Conservation (phyloP, 2,329 filamentous ascomycete genomes). For the Aspergillus oerlinghausenensis region DNA sequence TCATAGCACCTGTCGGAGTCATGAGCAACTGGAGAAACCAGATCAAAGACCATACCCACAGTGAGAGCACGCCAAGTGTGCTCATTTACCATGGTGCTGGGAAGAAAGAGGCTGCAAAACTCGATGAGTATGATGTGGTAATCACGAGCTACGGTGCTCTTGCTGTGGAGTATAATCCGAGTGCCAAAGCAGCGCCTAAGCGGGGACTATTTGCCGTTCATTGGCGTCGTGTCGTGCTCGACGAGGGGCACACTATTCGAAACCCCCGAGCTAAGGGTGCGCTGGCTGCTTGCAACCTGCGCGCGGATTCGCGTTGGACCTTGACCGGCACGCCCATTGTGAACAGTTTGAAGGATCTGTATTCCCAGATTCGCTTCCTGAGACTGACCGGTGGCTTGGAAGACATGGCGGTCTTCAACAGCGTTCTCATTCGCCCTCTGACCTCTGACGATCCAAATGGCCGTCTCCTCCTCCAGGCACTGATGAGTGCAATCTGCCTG, state of each 20-base stretch:
- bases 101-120: slow-evolving; percentile 54
- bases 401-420: slow-evolving; percentile 68
- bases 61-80: slow-evolving; percentile 59
- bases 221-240: slow-evolving; percentile 76
- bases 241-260: slow-evolving; percentile 78
- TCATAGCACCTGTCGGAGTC: slow-evolving; percentile 75
- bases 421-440: slow-evolving; percentile 65
- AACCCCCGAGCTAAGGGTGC: slow-evolving; percentile 71
- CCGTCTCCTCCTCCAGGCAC: slow-evolving; percentile 63
- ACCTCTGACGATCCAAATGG: slow-evolving; percentile 54
- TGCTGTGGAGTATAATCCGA: slow-evolving; percentile 57
- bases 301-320: slow-evolving; percentile 71
- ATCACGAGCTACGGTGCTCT: slow-evolving; percentile 82
- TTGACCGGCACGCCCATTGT: slow-evolving; percentile 78
- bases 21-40: slow-evolving; percentile 90
- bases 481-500: slow-evolving; percentile 77
- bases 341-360: slow-evolving; percentile 76
- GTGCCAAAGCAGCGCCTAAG: slow-evolving; percentile 42
- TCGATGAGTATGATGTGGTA: slow-evolving; percentile 67
- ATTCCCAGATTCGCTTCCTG: slow-evolving; percentile 74
- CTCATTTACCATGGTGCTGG: slow-evolving; percentile 68
- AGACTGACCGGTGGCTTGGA: slow-evolving; percentile 71
- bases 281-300: slow-evolving; percentile 61
- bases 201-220: slow-evolving; percentile 58
- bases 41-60: slow-evolving; percentile 65